Evolutionary conservation across 1,139 yeast species (phyloP).

Genomic region (Debaryomyces sp.): DNA sequence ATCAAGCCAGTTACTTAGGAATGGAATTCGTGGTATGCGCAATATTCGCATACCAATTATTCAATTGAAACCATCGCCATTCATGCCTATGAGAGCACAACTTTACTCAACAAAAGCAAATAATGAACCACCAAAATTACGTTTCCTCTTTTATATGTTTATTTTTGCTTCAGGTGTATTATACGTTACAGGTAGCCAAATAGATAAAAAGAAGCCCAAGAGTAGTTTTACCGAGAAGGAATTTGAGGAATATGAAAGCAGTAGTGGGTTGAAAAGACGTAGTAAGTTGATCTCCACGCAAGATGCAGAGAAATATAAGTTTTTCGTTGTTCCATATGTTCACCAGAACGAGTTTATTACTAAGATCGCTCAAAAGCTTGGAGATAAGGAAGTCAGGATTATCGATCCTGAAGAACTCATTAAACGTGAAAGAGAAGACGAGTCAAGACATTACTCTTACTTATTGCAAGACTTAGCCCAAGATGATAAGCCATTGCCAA

Average conservation of each 20-base stretch:
- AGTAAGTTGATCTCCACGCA: conserved; percentile 41
- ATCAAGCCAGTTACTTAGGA: neutral
- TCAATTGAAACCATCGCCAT: neutral
- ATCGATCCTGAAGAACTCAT: conserved; percentile 51
- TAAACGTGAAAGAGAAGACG: conserved; percentile 43
- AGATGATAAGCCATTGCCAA: conserved; percentile 46
- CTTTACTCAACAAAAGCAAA: conserved; percentile 1
- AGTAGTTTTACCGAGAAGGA: conserved; percentile 61
- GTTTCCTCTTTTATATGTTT: conserved; percentile 52
- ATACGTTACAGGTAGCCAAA: conserved; percentile 50
- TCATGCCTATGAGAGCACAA: neutral
- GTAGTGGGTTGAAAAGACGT: conserved; percentile 59
- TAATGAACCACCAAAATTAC: conserved; percentile 43
- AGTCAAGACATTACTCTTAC: conserved; percentile 42
- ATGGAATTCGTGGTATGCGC: neutral
- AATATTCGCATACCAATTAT: neutral
- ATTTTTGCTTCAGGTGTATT: conserved; percentile 56
- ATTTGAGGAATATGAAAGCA: conserved; percentile 51
- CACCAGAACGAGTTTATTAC: conserved; percentile 23
- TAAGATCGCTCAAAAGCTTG: conserved; percentile 22
- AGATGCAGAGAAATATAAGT: conserved; percentile 32
- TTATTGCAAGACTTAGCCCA: conserved; percentile 44
- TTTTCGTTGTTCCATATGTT: conserved; percentile 49
- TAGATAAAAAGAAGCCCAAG: conserved; percentile 56
- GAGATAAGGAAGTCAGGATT: conserved; percentile 41